These are phyloP conservation scores for Aureobasidium sp. DNA, from an alignment of 2,329 filamentous ascomycete genomes.

Conservation along the genomic window DNA sequence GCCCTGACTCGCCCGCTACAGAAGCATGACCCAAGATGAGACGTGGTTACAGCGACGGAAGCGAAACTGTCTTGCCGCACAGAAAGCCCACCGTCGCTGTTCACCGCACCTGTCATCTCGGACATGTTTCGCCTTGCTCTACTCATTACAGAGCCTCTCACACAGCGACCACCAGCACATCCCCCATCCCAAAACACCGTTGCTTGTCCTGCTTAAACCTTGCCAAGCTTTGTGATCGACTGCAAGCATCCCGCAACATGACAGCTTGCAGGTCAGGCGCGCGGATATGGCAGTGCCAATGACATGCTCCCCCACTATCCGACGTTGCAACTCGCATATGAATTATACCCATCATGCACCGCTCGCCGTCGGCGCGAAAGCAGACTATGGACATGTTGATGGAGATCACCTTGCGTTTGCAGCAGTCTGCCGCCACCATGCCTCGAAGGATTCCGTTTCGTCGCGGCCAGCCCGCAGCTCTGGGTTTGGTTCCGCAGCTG, in stretches of 20 bases:
- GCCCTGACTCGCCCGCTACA: slow-evolving; percentile 3
- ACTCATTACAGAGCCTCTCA: background rate
- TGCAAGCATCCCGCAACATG: background rate
- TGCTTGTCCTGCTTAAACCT: background rate
- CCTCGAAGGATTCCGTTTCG: background rate
- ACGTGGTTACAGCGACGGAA: background rate
- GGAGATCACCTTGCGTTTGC: background rate
- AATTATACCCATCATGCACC: background rate
- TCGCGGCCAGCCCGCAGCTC: background rate
- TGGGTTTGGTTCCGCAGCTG: background rate
- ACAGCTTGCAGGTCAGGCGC: background rate
- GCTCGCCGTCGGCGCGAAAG: background rate
- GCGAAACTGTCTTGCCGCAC: background rate
- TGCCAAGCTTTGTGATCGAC: slow-evolving; percentile 12
- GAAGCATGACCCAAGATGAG: slow-evolving; percentile 3
- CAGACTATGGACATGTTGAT: background rate
- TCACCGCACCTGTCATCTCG: background rate
- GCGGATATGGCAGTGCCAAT: background rate
- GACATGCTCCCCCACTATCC: background rate
- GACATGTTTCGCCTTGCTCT: background rate
- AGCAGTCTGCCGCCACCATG: background rate
- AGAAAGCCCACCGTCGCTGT: background rate
- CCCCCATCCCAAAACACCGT: background rate
- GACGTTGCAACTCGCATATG: background rate
- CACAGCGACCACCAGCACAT: too few species aligned